Base-by-base conservation (phyloP, 2,329 filamentous ascomycete species). In the Lachnellula hyalina region DNA sequence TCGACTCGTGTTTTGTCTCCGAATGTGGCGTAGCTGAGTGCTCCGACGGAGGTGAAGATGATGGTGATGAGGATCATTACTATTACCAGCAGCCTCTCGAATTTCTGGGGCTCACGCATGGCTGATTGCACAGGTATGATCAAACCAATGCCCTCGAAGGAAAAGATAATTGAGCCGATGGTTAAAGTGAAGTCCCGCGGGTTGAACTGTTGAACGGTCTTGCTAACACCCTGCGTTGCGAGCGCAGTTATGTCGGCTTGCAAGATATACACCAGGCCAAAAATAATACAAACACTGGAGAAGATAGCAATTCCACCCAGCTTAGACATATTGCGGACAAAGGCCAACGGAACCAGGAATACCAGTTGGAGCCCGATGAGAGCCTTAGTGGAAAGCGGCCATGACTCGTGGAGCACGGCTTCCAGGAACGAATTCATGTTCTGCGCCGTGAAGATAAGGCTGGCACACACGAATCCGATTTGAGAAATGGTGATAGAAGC, bases 41-140 rank as follows among this genome's bases (percentile, higher is more conserved):
- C 90, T 51, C 94, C 93, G 73, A 95, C 94, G 61, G 85, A 87
- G 51, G 89, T 82, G 74, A 96, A 97, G 60, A 97, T 79, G 47
- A 90, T 78, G 1, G 92, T 94, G 69, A 97, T 96, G 70, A 96
- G 86, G 66, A 96, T 78, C 92, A 97, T 97, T 67, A 97, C 90
- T 42, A 84, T 81, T 49, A 85, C 87, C 62, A 97, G 84, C 48
- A 97, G 90, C 55, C 82, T 82, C 47, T 92, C 90, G 72, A 97
- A 97, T 70, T 95, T 93, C 56, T 85, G 77, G 0, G 93, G 94
- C 42, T 91, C 78, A 67, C 85, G 88, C 93, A 97, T 97, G 23
- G 91, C 94, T 64, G 93, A 90, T 72, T 97, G 94, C 57, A 97
- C 96, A 0, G 94, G 93, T 57, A 97, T 96, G 71, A 97, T 94